Evolutionary conservation across 2,329 filamentous ascomycete genomes (phyloP), one percentile per base, ranked within the genome.

Genomic region (Magnaporthiopsis poae): DNA sequence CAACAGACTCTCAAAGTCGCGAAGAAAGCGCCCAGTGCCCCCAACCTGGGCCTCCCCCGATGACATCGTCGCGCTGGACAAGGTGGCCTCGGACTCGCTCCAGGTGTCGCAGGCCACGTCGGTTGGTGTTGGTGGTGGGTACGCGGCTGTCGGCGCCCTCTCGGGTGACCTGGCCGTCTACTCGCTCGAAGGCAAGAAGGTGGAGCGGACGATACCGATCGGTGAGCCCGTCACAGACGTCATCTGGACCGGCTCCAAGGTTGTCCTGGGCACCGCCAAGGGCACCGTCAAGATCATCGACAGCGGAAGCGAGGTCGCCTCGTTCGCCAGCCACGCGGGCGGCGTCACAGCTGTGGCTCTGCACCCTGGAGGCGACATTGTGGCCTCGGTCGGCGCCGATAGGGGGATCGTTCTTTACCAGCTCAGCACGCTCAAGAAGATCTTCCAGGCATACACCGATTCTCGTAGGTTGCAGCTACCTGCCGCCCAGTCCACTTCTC

Each of bases 381-480:
- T 97, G 62, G 94, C 91, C 2, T 96, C 94, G 0, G 90, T 95
- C 46, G 93, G 94, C 63, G 85, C 87, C 1, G 95, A 99, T 76
- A 97, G 96, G 85, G 94, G 90, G 76, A 92, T 96, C 73, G 86
- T 93, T 1, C 86, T 98, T 69, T 97, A 98, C 77, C 92, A 98
- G 70, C 77, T 97, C 59, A 77, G 82, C 27, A 82, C 81, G 4
- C 82, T 87, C 73, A 85, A 87, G 73, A 85, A 88, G 33, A 86
- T 93, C 62, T 90, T 88, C 66, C 91, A 94, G 71, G 86, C 93
- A 60, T 95, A 89, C 75, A 90, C 88, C 31, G 89, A 94, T 77
- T 84, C 90, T 69, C 85, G 92, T 95, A 85, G 78, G 89, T 83
- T 66, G 39, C 15, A 67, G 60, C 35, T 36, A n/a, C 8, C 21